phyloP scores from a whole-genome alignment of 2,329 filamentous ascomycete species.

The Neofusicoccum umdonicola region DNA sequence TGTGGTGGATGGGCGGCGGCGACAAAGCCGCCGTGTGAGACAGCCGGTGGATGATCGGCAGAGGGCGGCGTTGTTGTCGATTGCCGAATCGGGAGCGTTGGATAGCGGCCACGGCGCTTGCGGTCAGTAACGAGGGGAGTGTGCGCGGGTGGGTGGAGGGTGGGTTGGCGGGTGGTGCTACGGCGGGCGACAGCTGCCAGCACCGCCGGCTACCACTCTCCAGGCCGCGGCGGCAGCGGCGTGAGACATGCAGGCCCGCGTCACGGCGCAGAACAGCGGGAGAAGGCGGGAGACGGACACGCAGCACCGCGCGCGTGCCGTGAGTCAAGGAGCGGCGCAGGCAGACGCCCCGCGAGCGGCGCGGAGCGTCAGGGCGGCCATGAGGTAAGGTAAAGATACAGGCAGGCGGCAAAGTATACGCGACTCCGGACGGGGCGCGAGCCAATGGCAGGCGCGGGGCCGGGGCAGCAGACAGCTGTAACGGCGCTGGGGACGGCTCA shows the following conservation, averaged over 20 bases:
- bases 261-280: background rate
- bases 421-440: background rate
- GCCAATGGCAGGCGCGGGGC: background rate
- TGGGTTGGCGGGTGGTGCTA: conserved; percentile 4
- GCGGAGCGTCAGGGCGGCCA: background rate
- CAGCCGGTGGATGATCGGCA: background rate
- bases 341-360: too few relatives aligned
- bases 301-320: background rate
- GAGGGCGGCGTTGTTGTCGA: conserved; percentile 4
- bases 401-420: conserved; percentile 11
- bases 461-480: background rate
- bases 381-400: conserved; percentile 16
- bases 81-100: conserved; percentile 9
- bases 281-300: background rate
- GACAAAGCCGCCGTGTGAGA: background rate
- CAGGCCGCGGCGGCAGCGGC: background rate
- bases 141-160: background rate
- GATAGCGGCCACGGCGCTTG: conserved; percentile 7
- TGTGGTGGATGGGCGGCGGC: background rate
- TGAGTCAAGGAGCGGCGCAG: background rate
- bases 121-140: background rate
- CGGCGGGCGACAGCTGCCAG: conserved; percentile 15
- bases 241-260: background rate
- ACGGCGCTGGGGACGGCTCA: background rate
- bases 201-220: background rate